A percentile compares a stretch with the other conserved stretches of the same genome.
phyloP scores from a whole-genome alignment of 2,329 filamentous ascomycete genomes.

The Elsinoe batatas region DNA sequence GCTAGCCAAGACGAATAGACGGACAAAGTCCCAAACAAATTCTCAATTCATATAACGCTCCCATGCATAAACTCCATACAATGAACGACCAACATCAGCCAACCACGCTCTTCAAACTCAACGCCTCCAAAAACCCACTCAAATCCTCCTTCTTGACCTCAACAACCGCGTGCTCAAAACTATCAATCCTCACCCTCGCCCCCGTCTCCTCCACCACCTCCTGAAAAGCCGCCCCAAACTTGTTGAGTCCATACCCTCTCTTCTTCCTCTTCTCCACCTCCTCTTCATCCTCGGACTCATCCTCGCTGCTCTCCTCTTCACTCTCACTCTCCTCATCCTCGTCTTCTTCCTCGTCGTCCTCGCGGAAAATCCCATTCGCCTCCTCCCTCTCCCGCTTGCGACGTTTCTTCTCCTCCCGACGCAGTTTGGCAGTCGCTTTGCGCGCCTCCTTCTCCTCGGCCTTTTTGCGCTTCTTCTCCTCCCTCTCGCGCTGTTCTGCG shows the following conservation, averaged over 20 bases:
- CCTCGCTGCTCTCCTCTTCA: conserved; percentile 30
- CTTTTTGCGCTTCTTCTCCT: conserved; percentile 51
- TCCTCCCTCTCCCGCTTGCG: conserved; percentile 52
- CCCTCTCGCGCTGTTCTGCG: conserved; percentile 43
- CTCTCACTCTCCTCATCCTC: conserved; percentile 45
- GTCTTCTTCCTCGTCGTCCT: conserved; percentile 36
- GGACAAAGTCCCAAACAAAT: neutral
- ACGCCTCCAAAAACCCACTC: conserved; percentile 74
- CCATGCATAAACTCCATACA: neutral
- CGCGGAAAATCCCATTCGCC: conserved; percentile 39
- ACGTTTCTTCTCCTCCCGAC: conserved; percentile 46
- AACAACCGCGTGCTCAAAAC: conserved; percentile 93
- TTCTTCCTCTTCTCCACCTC: conserved; percentile 45
- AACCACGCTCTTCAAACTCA: conserved; percentile 84
- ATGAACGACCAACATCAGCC: conserved; percentile 29
- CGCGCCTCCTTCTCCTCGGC: conserved; percentile 40
- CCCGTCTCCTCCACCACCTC: conserved; percentile 89
- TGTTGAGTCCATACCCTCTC: conserved; percentile 67
- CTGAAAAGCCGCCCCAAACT: conserved; percentile 91
- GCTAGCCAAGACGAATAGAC: neutral
- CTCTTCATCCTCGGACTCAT: conserved; percentile 38
- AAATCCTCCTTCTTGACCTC: conserved; percentile 97
- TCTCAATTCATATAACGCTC: neutral
- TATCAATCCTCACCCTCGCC: conserved; percentile 82
- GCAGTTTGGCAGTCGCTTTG: conserved; percentile 47